Evolutionary conservation across 352 stramenopile genomes (phyloP).

Genomic region (Phytophthora crassamura): DNA sequence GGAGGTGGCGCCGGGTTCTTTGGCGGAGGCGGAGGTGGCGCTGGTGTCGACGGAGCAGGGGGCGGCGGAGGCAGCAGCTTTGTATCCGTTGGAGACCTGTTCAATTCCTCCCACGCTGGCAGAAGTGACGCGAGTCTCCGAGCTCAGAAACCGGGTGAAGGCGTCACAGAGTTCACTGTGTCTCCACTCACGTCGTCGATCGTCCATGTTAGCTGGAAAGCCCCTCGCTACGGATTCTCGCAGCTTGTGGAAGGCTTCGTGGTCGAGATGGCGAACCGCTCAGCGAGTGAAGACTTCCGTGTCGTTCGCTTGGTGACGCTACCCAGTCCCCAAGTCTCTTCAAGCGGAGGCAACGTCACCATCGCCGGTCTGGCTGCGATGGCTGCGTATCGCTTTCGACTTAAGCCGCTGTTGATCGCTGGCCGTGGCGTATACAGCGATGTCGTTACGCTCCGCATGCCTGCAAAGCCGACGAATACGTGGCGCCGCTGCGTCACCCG

Average conservation of each 20-base stretch:
- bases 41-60: conserved; percentile 64
- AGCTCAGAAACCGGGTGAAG: conserved; percentile 29
- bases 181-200: conserved; percentile 39
- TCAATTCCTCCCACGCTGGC: conserved; percentile 19
- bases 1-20: conserved; percentile 80
- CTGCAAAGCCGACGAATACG: conserved; percentile 40
- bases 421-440: conserved; percentile 45
- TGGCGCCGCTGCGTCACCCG: conserved; percentile 55
- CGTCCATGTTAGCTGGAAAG: conserved; percentile 48
- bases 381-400: conserved; percentile 61
- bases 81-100: conserved; percentile 33
- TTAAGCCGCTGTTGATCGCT: conserved; percentile 56
- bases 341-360: conserved; percentile 21
- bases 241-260: conserved; percentile 54
- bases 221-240: conserved; percentile 47
- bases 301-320: conserved; percentile 42
- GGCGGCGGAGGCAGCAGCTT: conserved; percentile 75
- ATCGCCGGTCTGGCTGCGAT: conserved; percentile 36
- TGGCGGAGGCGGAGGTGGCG: conserved; percentile 73
- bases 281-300: conserved; percentile 64
- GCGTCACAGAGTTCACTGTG: conserved; percentile 33
- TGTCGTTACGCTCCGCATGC: conserved; percentile 42
- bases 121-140: conserved; percentile 21
- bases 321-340: conserved; percentile 6
- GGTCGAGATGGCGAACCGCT: conserved; percentile 69